Evolutionary conservation across 2,329 filamentous ascomycete genomes (phyloP).

Genomic region (Sclerotiophoma versabilis): DNA sequence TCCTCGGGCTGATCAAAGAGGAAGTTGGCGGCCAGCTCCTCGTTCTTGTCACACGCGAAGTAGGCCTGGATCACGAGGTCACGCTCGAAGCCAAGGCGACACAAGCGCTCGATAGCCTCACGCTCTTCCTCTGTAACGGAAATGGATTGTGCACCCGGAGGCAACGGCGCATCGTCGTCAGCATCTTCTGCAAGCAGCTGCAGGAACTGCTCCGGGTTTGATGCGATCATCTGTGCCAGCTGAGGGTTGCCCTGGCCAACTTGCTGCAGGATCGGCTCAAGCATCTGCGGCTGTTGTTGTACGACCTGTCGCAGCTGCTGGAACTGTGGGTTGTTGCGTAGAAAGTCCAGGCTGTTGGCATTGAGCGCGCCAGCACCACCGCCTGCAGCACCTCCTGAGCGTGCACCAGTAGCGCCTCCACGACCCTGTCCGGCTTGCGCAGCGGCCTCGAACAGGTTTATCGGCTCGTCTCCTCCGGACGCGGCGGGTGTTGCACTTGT

Average conservation of each 20-base stretch:
- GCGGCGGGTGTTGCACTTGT: conserved; percentile 40
- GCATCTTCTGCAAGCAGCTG: conserved; percentile 86
- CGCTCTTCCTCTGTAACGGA: conserved; percentile 94
- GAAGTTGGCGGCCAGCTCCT: conserved; percentile 97
- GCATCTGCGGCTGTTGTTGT: conserved; percentile 97
- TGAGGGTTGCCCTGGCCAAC: conserved; percentile 94
- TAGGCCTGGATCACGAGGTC: conserved; percentile 97
- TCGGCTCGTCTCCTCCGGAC: conserved; percentile 66
- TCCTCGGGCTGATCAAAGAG: conserved; percentile 97
- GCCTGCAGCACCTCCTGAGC: conserved; percentile 59
- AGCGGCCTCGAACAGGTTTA: conserved; percentile 93
- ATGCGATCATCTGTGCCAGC: conserved; percentile 87
- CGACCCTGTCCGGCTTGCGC: conserved; percentile 72
- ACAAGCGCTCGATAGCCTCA: conserved; percentile 94
- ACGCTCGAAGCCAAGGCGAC: conserved; percentile 89
- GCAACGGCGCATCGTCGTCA: conserved; percentile 82
- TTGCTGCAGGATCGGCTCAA: conserved; percentile 96
- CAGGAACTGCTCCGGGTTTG: conserved; percentile 92
- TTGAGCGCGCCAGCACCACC: conserved; percentile 60
- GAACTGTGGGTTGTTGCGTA: conserved; percentile 95
- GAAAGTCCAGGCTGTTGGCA: conserved; percentile 85
- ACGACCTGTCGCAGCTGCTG: conserved; percentile 97
- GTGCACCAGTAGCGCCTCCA: conserved; percentile 53
- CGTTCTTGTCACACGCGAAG: conserved; percentile 99
- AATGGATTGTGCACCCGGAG: conserved; percentile 88